phyloP scores from a whole-genome alignment of 1,284 basidiomycete genomes.

The Inonotus hispidus region DNA sequence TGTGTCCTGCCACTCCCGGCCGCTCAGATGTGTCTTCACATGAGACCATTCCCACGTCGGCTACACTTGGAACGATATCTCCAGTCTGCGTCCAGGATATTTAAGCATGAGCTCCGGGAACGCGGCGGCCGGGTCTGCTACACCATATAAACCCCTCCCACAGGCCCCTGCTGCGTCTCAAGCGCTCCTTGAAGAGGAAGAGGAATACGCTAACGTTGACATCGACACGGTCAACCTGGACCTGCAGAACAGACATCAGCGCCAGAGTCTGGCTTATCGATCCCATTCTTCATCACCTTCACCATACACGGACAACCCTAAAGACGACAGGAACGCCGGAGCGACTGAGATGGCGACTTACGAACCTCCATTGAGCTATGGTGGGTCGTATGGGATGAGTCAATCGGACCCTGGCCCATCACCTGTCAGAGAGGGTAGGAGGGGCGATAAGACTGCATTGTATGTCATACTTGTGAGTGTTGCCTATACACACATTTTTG shows the following conservation, averaged over 20 bases:
- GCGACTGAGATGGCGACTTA: constrained; percentile 8
- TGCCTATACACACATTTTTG: neutral
- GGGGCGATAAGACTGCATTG: constrained; percentile 10
- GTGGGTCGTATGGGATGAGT: neutral
- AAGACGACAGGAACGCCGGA: neutral
- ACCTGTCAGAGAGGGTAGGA: constrained; percentile 15
- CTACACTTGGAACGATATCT: neutral
- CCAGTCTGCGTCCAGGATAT: neutral
- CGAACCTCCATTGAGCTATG: neutral
- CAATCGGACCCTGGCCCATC: neutral
- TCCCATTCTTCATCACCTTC: neutral
- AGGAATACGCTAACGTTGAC: neutral
- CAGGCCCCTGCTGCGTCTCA: constrained; percentile 3
- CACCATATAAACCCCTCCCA: constrained; percentile 1
- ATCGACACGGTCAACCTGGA: neutral
- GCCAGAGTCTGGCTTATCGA: constrained; percentile 5
- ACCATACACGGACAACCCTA: neutral
- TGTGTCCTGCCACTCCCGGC: neutral
- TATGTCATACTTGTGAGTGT: constrained; percentile 12
- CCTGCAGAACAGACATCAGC: constrained; percentile 3
- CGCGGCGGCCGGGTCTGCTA: neutral
- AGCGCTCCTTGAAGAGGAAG: neutral
- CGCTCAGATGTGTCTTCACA: neutral
- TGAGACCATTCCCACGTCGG: neutral
- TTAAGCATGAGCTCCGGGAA: neutral